Conservation (phyloP, 441 rosid species). For the Omphalea diandra region DNA sequence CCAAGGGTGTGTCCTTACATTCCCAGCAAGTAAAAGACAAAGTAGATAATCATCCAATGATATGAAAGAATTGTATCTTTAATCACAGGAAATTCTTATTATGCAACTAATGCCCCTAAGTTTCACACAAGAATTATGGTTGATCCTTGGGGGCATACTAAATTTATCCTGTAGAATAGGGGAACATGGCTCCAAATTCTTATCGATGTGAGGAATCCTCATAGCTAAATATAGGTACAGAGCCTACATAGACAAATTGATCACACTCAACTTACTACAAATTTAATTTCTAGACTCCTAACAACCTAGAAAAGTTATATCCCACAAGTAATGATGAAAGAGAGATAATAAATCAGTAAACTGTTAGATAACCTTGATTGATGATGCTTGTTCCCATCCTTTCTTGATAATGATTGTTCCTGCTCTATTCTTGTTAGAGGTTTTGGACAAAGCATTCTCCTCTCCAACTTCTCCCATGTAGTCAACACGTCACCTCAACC, state of each 20-base stretch:
- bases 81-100: not conserved
- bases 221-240: too few relatives aligned
- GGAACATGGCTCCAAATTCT: not conserved
- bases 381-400: constrained; percentile 10
- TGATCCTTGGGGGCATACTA: too few relatives aligned
- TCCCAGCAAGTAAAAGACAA: not conserved
- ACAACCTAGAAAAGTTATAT: not conserved
- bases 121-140: too few relatives aligned
- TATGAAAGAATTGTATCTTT: not conserved
- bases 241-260: not conserved
- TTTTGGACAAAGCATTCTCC: constrained; percentile 11
- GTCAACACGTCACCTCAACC: constrained; percentile 8
- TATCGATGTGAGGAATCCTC: not conserved
- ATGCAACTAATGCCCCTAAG: not conserved
- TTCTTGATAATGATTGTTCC: constrained; percentile 14
- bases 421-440: constrained; percentile 5
- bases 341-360: constrained; percentile 3
- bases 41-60: not conserved
- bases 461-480: constrained; percentile 23
- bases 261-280: not conserved
- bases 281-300: not conserved
- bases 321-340: not conserved
- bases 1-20: not conserved
- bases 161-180: too few relatives aligned
- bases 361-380: constrained; percentile 15